Evolutionary conservation across 129 eudicot species (phyloP).

Genomic region (Flaveria bidentis): DNA sequence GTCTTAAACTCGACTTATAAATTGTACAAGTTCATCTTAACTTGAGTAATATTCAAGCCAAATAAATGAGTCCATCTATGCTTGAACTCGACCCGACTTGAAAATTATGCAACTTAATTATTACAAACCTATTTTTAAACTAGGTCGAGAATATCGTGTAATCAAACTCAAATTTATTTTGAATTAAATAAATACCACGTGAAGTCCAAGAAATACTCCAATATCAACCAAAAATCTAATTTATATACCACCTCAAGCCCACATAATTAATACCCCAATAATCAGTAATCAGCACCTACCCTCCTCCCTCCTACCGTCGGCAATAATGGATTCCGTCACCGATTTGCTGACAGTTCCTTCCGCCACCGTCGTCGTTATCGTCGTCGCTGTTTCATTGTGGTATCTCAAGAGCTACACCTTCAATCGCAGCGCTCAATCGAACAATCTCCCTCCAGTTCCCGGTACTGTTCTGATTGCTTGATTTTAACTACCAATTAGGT

Average conservation of each 20-base stretch:
- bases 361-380: conserved; percentile 45
- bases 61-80: no score
- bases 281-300: not conserved
- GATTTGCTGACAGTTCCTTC: conserved; percentile 40
- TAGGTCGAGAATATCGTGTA: no score
- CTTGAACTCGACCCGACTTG: no score
- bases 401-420: conserved; percentile 35
- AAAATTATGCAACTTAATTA: no score
- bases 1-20: no score
- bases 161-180: no score
- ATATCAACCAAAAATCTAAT: not conserved
- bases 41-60: no score
- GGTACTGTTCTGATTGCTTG: conserved; percentile 30
- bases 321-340: conserved; percentile 39
- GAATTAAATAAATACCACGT: no score
- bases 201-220: no score
- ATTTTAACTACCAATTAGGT: not conserved
- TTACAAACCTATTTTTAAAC: no score
- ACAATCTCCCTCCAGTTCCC: conserved; percentile 50
- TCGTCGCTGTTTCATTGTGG: conserved; percentile 50
- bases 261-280: not conserved
- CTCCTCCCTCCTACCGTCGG: not conserved
- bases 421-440: conserved; percentile 41
- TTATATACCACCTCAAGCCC: not conserved
- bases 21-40: no score